Base-by-base conservation (phyloP, 2,329 filamentous ascomycete genomes). In the Triangularia verruculosa region DNA sequence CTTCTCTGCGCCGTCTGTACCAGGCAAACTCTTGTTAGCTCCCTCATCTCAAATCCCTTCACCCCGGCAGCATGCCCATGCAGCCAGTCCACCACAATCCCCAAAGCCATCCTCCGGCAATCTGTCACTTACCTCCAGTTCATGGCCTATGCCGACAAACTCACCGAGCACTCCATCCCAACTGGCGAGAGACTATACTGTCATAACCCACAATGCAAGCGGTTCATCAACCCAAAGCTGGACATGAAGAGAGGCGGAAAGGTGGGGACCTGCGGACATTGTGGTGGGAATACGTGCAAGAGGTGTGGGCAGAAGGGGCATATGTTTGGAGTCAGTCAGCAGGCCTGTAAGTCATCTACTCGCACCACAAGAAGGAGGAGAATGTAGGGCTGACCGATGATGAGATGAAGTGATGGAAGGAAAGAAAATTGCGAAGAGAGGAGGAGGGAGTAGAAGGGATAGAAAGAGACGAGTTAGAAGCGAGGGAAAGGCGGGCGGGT, bases 251-350 rank as follows among this genome's bases (percentile, higher is more conserved):
- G 22, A 20, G 25, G 27, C 22, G 39, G 34, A 17, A 20, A 43
- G 28, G 20, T 64, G 53, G 13, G 52, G 58, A 12, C 57, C 52
- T 54, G 51, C 22, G 57, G 57, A 17, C 32, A 53, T 58, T 52
- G 62, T n/a, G 34, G 53, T 11, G 20, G 30, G n/a, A 53, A 54
- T 34, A 64, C 62, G 8, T 64, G 62, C 13, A 32, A 43, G 34
- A 27, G 32, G 39, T 64, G 62, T 30, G 58, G 58, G 1, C 43
- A 39, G 53, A 53, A 30, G 53, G 53, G 52, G 34, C 62, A 64
- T 34, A 58, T 56, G 53, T 54, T 30, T 30, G 52, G 51, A 20
- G 28, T 47, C 20, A 47, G 39, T 47, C 39, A 47, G 9, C 39
- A 47, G 39, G 20, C 39, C 20, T 47, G 39, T 47, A 47, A 47